Evolutionary conservation across 768 basidiomycete genomes (phyloP).

Genomic region (Brasilioporus rufonigricans): DNA sequence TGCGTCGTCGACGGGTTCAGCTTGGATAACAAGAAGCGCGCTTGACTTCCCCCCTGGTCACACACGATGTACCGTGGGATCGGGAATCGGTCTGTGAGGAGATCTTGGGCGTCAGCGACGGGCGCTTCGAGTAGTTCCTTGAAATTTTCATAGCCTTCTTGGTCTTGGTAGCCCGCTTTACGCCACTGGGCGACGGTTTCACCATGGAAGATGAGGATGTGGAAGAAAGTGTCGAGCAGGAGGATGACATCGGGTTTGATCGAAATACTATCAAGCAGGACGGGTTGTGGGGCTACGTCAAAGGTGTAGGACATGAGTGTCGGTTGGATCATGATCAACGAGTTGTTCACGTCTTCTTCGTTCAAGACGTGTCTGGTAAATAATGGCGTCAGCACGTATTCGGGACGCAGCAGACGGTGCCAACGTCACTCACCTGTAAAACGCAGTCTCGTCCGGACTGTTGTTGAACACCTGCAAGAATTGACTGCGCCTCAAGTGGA

Average conservation of each 20-base stretch:
- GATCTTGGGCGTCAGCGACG: slow-evolving; percentile 90
- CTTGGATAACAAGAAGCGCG: slow-evolving; percentile 95
- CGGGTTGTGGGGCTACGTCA: slow-evolving; percentile 88
- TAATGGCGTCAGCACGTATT: slow-evolving; percentile 2
- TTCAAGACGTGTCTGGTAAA: slow-evolving; percentile 80
- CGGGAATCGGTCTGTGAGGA: slow-evolving; percentile 93
- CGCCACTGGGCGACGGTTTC: slow-evolving; percentile 97
- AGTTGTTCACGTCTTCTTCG: slow-evolving; percentile 98
- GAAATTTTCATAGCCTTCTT: slow-evolving; percentile 98
- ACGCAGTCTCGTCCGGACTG: slow-evolving; percentile 98
- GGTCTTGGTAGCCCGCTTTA: slow-evolving; percentile 97
- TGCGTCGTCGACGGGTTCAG: slow-evolving; percentile 98
- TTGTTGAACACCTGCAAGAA: slow-evolving; percentile 99
- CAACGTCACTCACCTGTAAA: slow-evolving; percentile 71
- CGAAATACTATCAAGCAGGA: slow-evolving; percentile 94
- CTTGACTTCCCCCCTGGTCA: slow-evolving; percentile 96
- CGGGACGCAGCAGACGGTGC: neutral
- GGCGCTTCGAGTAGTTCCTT: slow-evolving; percentile 89
- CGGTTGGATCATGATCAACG: slow-evolving; percentile 99
- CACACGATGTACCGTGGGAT: slow-evolving; percentile 98
- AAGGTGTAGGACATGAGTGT: slow-evolving; percentile 98
- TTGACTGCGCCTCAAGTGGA: slow-evolving; percentile 95
- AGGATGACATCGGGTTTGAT: slow-evolving; percentile 97
- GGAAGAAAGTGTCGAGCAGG: slow-evolving; percentile 98
- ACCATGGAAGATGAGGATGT: slow-evolving; percentile 99